Evolutionary conservation across 2,329 filamentous ascomycete species (phyloP).

Genomic region (Colletotrichum zoysiae): DNA sequence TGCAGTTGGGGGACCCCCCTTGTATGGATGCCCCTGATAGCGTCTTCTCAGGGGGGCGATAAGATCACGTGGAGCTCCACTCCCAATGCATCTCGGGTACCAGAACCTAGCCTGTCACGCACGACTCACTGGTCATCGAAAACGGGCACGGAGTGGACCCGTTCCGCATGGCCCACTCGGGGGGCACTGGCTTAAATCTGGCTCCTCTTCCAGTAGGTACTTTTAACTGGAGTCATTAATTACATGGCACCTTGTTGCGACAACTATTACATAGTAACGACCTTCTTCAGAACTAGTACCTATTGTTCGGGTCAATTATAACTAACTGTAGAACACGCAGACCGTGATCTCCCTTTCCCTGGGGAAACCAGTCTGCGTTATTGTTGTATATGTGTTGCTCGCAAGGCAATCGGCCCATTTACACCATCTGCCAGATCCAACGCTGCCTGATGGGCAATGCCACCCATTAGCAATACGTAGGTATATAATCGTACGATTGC

Average conservation of each 20-base stretch:
- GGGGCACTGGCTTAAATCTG: constrained; percentile 1
- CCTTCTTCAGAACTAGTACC: no score
- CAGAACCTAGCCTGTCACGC: constrained; percentile 19
- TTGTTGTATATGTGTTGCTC: not conserved
- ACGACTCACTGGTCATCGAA: no score
- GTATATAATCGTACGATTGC: not conserved
- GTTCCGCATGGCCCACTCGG: constrained; percentile 17
- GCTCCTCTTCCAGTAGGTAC: not conserved
- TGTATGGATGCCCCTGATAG: constrained; percentile 24
- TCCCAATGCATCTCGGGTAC: not conserved
- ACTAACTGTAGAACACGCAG: no score
- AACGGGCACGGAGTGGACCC: constrained; percentile 9
- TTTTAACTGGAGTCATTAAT: not conserved
- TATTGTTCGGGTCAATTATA: no score
- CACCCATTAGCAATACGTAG: no score
- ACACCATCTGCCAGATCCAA: not conserved
- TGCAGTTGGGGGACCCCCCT: constrained; percentile 17
- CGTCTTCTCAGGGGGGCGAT: constrained; percentile 13
- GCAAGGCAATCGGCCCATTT: no score
- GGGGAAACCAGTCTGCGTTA: no score
- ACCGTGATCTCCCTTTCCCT: not conserved
- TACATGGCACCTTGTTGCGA: not conserved
- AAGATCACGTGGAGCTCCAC: constrained; percentile 17
- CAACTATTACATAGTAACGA: not conserved
- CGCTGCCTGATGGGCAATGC: no score